Evolutionary conservation across 208 protist genomes (phyloP), one percentile per base, ranked within the genome.

Genomic region (Trypanosoma grayi): DNA sequence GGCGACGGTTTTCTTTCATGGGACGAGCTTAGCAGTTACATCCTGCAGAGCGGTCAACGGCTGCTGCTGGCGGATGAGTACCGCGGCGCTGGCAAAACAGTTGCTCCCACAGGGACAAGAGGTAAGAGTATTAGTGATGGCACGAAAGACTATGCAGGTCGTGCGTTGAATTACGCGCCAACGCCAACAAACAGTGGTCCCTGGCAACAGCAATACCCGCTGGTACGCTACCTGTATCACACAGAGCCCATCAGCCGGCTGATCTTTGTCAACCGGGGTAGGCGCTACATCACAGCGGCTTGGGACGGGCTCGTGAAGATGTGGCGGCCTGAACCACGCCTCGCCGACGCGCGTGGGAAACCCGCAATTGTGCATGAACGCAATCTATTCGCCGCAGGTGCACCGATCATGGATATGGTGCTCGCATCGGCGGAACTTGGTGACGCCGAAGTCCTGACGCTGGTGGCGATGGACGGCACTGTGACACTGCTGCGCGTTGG

Each of bases 221-320:
- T 85, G 16, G 81, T 93, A 3, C 79, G 81, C 36, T 70, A 84
- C 54, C 75, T 95, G 40, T 93, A 86, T 50, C 90, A 95, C 75
- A 73, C 70, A 28, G 63, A 82, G 47, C 66, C 83, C 22, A 83
- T 95, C 48, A 80, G 67, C 5, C 72, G 80, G 44, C 61, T 95
- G 3, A 52, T 92, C 18, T 53, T 77, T 45, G 78, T 81, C 46
- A 59, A 76, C 30, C 72, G 66, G 9, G 77, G 66, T n/a, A 62
- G 63, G 10, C 70, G 83, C 41, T 93, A 87, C 64, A 64, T 93
- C 53, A 95, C 83, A 3, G 82, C 73, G 2, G 73, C 76, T 1
- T 62, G 63, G 37, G 90, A 95, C 67, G 90, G 86, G 0, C 74
- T 88, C n/a, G 82, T 93, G 46, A 95, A 95, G 64, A 60, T 92